These are phyloP conservation scores for Sideroxylon spinosum DNA, from an alignment of 179 eudicot species.

Conservation along the genomic window DNA sequence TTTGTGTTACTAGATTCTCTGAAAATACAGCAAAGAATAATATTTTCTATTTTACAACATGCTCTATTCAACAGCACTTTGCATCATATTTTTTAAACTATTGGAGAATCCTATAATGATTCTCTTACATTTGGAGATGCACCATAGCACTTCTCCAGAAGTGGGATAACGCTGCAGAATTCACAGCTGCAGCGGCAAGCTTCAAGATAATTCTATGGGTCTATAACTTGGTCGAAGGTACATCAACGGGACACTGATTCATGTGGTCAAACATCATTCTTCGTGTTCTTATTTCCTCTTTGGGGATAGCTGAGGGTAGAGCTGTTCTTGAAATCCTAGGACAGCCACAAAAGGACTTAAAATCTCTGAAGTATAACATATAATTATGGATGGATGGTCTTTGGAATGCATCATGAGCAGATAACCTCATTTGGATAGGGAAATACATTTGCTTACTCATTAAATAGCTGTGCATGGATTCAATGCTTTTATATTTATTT, in stretches of 20 bases:
- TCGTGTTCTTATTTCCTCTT: not conserved
- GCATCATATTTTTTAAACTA: no score
- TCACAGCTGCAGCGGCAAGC: not conserved
- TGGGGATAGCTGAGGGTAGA: not conserved
- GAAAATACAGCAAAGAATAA: no score
- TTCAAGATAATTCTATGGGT: not conserved
- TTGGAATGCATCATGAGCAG: not conserved
- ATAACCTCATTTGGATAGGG: not conserved
- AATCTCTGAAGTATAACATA: not conserved
- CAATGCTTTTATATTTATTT: not conserved
- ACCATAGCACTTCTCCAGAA: no score
- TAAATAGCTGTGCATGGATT: not conserved
- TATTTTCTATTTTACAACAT: no score
- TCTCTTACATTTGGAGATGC: no score
- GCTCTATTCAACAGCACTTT: no score
- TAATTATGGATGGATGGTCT: not conserved
- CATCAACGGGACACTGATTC: not conserved
- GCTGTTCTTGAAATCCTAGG: not conserved
- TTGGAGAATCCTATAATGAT: no score
- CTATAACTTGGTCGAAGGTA: not conserved
- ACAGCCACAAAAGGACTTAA: no score
- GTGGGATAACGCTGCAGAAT: not conserved
- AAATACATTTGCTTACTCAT: not conserved
- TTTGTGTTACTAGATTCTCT: no score
- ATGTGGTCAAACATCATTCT: not conserved